phyloP scores from a whole-genome alignment of 2,329 filamentous ascomycete genomes.

The Apiospora kogelbergensis region DNA sequence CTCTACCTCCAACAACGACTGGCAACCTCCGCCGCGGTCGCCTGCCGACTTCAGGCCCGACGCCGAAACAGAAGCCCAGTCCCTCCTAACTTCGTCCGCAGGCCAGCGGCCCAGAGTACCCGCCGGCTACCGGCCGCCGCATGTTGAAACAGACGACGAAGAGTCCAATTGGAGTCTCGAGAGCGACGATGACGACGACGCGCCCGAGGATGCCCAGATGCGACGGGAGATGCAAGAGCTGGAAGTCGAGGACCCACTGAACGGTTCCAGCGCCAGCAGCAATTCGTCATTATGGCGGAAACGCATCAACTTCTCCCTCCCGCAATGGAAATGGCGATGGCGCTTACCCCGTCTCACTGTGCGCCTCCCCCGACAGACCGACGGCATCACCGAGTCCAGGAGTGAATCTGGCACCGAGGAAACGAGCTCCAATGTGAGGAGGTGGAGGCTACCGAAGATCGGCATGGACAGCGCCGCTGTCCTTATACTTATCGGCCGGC shows the following conservation, averaged over 20 bases:
- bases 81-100: slow-evolving; percentile 62
- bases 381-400: slow-evolving; percentile 23
- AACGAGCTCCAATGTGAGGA: slow-evolving; percentile 22
- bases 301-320: slow-evolving; percentile 52
- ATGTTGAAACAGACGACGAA: slow-evolving; percentile 62
- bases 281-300: slow-evolving; percentile 48
- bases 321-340: slow-evolving; percentile 56
- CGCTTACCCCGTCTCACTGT: slow-evolving; percentile 51
- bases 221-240: slow-evolving; percentile 86
- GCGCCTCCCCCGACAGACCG: slow-evolving; percentile 42
- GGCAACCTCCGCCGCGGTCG: slow-evolving; percentile 61
- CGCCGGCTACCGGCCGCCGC: slow-evolving; percentile 73
- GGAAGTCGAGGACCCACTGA: slow-evolving; percentile 72
- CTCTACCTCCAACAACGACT: slow-evolving; percentile 46
- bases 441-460: slow-evolving; percentile 35
- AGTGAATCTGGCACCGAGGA: slow-evolving; percentile 16
- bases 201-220: slow-evolving; percentile 63
- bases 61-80: slow-evolving; percentile 74
- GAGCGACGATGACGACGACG: slow-evolving; percentile 35
- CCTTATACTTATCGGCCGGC: slow-evolving; percentile 67
- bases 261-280: slow-evolving; percentile 31
- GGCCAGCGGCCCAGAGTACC: slow-evolving; percentile 39
- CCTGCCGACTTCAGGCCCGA: slow-evolving; percentile 61
- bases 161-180: slow-evolving; percentile 47
- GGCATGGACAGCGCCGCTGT: slow-evolving; percentile 45